Conservation (phyloP, 169 alveolate species). For the Eimeria sp. region DNA sequence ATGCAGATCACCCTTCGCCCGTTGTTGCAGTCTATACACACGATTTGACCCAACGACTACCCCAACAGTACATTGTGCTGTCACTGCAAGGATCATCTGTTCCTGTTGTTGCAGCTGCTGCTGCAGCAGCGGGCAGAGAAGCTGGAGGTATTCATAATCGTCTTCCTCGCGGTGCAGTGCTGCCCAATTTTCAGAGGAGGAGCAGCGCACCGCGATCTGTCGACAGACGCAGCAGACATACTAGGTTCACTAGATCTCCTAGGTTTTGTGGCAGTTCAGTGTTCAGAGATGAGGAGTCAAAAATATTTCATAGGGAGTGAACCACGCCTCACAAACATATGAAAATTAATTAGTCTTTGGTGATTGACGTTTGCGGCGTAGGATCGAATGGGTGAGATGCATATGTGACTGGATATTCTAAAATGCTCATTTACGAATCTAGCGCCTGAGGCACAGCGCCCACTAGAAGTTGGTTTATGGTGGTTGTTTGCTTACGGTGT, state of each 20-base stretch:
- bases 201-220: not conserved
- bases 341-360: too few relatives aligned
- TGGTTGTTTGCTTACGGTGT: constrained; percentile 1
- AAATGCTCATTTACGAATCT: not conserved
- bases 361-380: too few relatives aligned
- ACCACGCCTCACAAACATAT: too few relatives aligned
- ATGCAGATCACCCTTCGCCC: not conserved
- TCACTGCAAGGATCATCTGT: constrained; percentile 8
- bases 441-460: not conserved
- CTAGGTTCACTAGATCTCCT: too few relatives aligned
- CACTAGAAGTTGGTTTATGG: not conserved
- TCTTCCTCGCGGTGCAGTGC: constrained; percentile 17
- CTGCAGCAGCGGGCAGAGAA: not conserved
- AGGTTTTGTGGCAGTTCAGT: too few relatives aligned
- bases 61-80: not conserved
- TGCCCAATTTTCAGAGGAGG: not conserved
- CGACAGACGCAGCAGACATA: not conserved
- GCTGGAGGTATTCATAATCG: not conserved
- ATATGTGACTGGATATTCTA: not conserved
- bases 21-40: not conserved
- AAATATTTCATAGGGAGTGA: too few relatives aligned
- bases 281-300: too few relatives aligned
- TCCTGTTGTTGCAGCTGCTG: constrained; percentile 29
- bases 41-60: not conserved
- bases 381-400: too few relatives aligned